Percentiles rank a stretch among this genome's conserved stretches.
Evolutionary conservation across 2,329 filamentous ascomycete species (phyloP).

Genomic region (Didymella sp.): DNA sequence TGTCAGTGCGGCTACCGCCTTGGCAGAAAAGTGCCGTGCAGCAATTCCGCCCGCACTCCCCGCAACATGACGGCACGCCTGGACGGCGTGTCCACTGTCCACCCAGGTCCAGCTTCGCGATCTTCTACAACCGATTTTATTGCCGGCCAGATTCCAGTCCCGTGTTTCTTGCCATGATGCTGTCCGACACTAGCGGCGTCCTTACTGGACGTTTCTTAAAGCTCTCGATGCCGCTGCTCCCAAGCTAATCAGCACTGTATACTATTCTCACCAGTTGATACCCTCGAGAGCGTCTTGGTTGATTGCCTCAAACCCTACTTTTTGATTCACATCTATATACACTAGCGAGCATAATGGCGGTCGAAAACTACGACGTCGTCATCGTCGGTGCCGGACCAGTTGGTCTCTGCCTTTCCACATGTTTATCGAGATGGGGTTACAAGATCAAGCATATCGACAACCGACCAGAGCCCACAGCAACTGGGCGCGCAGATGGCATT

Average conservation of each 20-base stretch:
- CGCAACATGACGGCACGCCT: constrained; percentile 39
- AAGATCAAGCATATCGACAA: constrained; percentile 96
- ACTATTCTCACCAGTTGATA: constrained; percentile 15
- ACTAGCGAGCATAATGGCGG: constrained; percentile 22
- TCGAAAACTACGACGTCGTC: constrained; percentile 70
- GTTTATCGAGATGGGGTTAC: constrained; percentile 90
- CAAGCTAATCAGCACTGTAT: constrained; percentile 9
- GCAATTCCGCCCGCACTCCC: constrained; percentile 34
- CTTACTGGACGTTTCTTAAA: constrained; percentile 27
- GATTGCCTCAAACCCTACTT: not conserved
- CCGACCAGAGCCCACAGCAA: constrained; percentile 80
- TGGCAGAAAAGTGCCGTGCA: constrained; percentile 35
- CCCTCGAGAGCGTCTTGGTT: constrained; percentile 13
- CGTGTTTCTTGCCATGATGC: constrained; percentile 36
- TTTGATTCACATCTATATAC: not conserved
- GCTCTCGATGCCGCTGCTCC: constrained; percentile 14
- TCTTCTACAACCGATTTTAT: constrained; percentile 33
- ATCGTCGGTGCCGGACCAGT: constrained; percentile 90
- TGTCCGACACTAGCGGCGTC: constrained; percentile 24
- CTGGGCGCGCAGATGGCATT: constrained; percentile 88
- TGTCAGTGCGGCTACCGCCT: constrained; percentile 1
- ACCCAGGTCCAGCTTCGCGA: constrained; percentile 19
- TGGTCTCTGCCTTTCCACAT: constrained; percentile 85
- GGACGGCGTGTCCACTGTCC: constrained; percentile 19
- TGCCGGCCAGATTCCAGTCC: constrained; percentile 34